Percentiles rank a stretch among this genome's conserved stretches.
phyloP scores from a whole-genome alignment of 192 early-diverging fungal species.

The Backusella tuberculispora region DNA sequence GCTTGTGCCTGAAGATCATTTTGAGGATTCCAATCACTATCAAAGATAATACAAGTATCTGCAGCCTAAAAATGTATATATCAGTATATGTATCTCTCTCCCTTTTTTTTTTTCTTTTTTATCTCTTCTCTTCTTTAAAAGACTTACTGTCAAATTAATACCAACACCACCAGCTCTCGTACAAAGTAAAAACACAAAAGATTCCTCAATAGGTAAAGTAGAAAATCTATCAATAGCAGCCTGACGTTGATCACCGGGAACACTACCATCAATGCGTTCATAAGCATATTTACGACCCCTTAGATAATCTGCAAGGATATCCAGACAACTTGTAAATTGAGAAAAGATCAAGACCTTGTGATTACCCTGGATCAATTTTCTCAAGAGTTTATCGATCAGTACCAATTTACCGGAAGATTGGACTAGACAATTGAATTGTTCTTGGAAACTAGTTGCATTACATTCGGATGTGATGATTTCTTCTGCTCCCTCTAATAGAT shows the following conservation, averaged over 20 bases:
- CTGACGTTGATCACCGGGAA: conserved; percentile 79
- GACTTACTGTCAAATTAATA: conserved; percentile 72
- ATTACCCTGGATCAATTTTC: conserved; percentile 69
- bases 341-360: conserved; percentile 90
- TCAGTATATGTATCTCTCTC: neutral
- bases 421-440: conserved; percentile 71
- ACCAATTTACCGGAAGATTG: conserved; percentile 81
- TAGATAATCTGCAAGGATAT: conserved; percentile 83
- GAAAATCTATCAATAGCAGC: conserved; percentile 87
- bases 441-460: conserved; percentile 57
- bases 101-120: too few species aligned
- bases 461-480: conserved; percentile 72
- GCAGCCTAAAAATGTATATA: conserved; percentile 52
- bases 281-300: conserved; percentile 68
- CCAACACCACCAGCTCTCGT: conserved; percentile 88
- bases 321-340: conserved; percentile 77
- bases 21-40: conserved; percentile 89
- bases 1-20: conserved; percentile 87
- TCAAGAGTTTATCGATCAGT: conserved; percentile 79
- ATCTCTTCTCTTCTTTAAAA: neutral
- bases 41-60: conserved; percentile 87
- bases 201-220: conserved; percentile 60
- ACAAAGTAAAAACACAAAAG: conserved; percentile 86
- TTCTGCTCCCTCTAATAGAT: conserved; percentile 76
- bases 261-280: conserved; percentile 81